phyloP scores from a whole-genome alignment of 1,284 basidiomycete genomes.

The Malassezia furfur region DNA sequence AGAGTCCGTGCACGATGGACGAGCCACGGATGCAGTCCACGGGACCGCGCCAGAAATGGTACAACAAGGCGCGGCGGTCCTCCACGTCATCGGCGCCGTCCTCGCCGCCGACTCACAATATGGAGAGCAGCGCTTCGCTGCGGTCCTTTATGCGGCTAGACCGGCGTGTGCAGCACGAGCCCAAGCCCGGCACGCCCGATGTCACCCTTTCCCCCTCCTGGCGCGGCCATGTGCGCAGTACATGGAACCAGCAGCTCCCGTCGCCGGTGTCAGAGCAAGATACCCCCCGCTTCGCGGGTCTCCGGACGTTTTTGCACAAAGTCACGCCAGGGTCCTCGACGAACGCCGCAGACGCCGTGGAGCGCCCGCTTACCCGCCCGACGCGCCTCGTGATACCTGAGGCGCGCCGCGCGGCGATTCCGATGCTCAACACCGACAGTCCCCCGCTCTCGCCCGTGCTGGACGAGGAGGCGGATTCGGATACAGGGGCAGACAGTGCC shows the following conservation, averaged over 20 bases:
- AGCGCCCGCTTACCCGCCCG: too few species aligned
- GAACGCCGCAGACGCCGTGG: neutral
- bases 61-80: neutral
- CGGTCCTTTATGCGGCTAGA: neutral
- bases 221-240: neutral
- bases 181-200: slow-evolving; percentile 13
- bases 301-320: neutral
- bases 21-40: too few species aligned
- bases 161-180: neutral
- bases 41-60: neutral
- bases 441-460: slow-evolving; percentile 36
- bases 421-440: slow-evolving; percentile 31
- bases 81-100: too few species aligned
- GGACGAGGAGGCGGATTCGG: slow-evolving; percentile 10
- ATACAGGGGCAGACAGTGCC: neutral
- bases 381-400: slow-evolving; percentile 30
- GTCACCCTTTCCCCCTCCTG: neutral
- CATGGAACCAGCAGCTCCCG: too few species aligned
- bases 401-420: slow-evolving; percentile 26
- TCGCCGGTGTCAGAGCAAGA: neutral
- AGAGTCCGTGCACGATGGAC: too few species aligned
- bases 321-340: neutral
- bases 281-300: neutral
- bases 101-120: neutral
- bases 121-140: neutral